A percentile compares a stretch with the other conserved stretches of the same genome.
Evolutionary conservation across 176 grass and related monocot genomes (phyloP).

Genomic region (Eragrostis nindensis): DNA sequence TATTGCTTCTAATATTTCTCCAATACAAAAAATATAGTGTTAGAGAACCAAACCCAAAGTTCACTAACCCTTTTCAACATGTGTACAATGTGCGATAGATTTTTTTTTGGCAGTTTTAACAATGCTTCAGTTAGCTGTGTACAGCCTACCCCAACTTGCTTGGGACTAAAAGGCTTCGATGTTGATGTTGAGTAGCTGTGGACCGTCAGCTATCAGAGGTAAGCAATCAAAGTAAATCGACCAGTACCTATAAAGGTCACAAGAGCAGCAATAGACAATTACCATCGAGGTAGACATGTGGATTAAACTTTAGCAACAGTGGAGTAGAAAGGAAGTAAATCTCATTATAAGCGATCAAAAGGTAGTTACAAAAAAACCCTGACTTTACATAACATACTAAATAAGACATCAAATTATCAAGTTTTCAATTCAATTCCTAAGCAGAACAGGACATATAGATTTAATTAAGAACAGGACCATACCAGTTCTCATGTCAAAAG

Average conservation of each 20-base stretch:
- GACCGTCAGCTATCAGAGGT: neutral
- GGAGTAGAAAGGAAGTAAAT: neutral
- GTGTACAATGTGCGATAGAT: neutral
- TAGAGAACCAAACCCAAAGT: neutral
- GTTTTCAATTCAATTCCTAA: neutral
- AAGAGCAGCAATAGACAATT: neutral
- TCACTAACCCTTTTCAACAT: neutral
- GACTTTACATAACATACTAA: slow-evolving; percentile 13
- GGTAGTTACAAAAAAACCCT: neutral
- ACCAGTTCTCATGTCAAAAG: slow-evolving; percentile 97
- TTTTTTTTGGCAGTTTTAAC: neutral
- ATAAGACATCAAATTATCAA: slow-evolving; percentile 5
- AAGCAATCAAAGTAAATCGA: neutral
- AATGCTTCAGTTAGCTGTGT: too few species aligned
- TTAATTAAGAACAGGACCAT: neutral
- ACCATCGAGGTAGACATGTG: neutral
- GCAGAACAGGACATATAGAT: neutral
- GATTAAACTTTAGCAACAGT: slow-evolving; percentile 8
- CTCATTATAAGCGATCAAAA: neutral
- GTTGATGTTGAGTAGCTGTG: neutral
- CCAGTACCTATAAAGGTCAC: slow-evolving; percentile 5
- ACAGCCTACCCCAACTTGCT: too few species aligned
- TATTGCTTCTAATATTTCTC: neutral
- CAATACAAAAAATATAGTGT: neutral
- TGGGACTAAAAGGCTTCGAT: too few species aligned